Base-by-base conservation (phyloP, 495 filamentous ascomycete genomes). In the Opeltia flavorubescens region DNA sequence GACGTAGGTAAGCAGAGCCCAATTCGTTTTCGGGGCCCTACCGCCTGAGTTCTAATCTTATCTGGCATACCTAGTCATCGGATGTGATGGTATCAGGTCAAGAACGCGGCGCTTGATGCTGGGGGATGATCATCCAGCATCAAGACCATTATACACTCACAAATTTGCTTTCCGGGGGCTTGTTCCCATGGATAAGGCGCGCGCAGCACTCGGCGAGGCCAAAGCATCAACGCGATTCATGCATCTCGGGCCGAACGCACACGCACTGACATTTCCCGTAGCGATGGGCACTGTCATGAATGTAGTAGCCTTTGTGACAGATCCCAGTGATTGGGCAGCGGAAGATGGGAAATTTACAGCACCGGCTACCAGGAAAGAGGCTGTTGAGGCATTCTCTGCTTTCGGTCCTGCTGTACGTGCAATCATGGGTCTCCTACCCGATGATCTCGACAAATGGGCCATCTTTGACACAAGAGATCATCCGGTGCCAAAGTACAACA, bases 391-490 rank as follows among this genome's bases (percentile, higher is more conserved):
- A 56, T 78, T 74, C 47, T 55, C 42, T 2, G 62, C 59, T 7
- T 82, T 76, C 72, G 74, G 75, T 0, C 43, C 65, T 4, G 60
- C 59, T 24, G 66, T 77, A 11, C 55, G 64, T 39, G 54, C 62
- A 11, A 59, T 78, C 7, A 49, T 77, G 44, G 62, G 62, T 49
- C 61, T 72, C 48, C 67, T 73, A 60, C n/a, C n/a, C n/a, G 60
- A 60, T 0, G 65, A 75, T 46, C 62, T 70, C 7, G 68, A 68
- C 4, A 62, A 76, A 24, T 83, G 80, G 75, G 80, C 78, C 1
- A 60, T 84, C 15, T 83, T 80, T 59, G 69, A 83, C 27, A n/a
- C n/a, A n/a, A n/a, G n/a, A n/a, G n/a, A n/a, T n/a, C 69, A 77
- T 38, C 71, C 70, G 1, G 70, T 70, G 9, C 65, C 68, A 1